Conservation (phyloP, 108 stramenopile species). For the Nitzschia sp. region DNA sequence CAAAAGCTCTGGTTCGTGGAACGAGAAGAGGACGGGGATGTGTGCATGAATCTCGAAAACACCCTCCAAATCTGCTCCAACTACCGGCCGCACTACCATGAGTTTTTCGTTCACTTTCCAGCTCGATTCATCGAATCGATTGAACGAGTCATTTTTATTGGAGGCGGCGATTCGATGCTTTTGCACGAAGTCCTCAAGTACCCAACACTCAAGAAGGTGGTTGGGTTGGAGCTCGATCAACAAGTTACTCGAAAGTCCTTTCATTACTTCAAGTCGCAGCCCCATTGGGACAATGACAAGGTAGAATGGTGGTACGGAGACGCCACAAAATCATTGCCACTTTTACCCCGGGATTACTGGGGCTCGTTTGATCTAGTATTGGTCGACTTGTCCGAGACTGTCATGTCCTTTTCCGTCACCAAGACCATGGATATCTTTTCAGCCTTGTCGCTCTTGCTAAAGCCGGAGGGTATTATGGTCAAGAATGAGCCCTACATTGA, state of each 20-base stretch:
- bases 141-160: constrained; percentile 70
- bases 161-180: constrained; percentile 90
- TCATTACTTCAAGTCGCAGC: constrained; percentile 79
- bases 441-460: constrained; percentile 62
- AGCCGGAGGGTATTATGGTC: constrained; percentile 58
- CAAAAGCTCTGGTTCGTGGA: constrained; percentile 30
- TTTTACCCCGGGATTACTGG: constrained; percentile 81
- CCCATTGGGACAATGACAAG: constrained; percentile 78
- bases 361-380: constrained; percentile 86
- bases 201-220: constrained; percentile 70
- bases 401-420: constrained; percentile 70
- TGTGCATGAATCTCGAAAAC: constrained; percentile 72
- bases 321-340: constrained; percentile 74
- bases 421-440: constrained; percentile 71
- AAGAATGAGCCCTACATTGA: constrained; percentile 27
- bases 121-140: constrained; percentile 41
- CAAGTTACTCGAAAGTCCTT: constrained; percentile 71
- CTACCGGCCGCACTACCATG: constrained; percentile 76
- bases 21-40: constrained; percentile 30
- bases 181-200: constrained; percentile 84
- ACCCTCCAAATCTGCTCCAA: constrained; percentile 76
- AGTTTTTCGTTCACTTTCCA: constrained; percentile 48
- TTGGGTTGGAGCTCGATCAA: constrained; percentile 88
- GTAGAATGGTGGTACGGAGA: constrained; percentile 94
- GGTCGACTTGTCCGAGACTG: constrained; percentile 82